A percentile compares a stretch with the other conserved stretches of the same genome.
phyloP scores from a whole-genome alignment of 2,329 filamentous ascomycete species.

The Sclerotinia trifoliorum region DNA sequence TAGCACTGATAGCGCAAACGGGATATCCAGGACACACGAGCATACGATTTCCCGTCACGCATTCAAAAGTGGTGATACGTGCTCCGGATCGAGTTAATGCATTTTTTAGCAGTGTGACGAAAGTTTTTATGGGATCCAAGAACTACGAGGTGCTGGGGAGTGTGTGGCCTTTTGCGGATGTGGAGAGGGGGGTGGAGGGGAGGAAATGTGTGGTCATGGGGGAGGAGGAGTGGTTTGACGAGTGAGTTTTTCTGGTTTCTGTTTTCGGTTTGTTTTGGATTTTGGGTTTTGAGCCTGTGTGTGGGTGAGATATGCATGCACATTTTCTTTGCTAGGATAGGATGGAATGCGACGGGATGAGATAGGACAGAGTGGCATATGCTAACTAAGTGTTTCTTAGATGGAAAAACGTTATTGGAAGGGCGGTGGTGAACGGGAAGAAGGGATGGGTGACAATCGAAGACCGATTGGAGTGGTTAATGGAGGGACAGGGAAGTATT shows the following conservation, averaged over 20 bases:
- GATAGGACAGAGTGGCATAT: too few species aligned
- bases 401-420: constrained; percentile 48
- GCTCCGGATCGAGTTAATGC: constrained; percentile 46
- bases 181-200: constrained; percentile 45
- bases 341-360: not conserved
- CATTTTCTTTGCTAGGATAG: constrained; percentile 11
- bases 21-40: constrained; percentile 51
- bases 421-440: constrained; percentile 39
- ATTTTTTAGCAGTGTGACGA: constrained; percentile 53
- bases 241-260: not conserved
- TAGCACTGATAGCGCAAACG: constrained; percentile 50
- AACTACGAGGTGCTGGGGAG: constrained; percentile 56
- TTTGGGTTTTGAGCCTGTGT: too few species aligned
- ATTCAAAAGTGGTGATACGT: constrained; percentile 50
- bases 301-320: too few species aligned
- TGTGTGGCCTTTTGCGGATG: constrained; percentile 57
- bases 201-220: constrained; percentile 50
- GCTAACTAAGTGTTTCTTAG: constrained; percentile 36
- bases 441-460: constrained; percentile 38
- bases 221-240: constrained; percentile 55
- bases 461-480: constrained; percentile 37
- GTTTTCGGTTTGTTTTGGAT: too few species aligned
- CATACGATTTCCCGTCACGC: constrained; percentile 51
- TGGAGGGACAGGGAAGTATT: constrained; percentile 32
- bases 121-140: constrained; percentile 52